Evolutionary conservation across 768 basidiomycete genomes (phyloP).

Genomic region (Ramaria rubella): DNA sequence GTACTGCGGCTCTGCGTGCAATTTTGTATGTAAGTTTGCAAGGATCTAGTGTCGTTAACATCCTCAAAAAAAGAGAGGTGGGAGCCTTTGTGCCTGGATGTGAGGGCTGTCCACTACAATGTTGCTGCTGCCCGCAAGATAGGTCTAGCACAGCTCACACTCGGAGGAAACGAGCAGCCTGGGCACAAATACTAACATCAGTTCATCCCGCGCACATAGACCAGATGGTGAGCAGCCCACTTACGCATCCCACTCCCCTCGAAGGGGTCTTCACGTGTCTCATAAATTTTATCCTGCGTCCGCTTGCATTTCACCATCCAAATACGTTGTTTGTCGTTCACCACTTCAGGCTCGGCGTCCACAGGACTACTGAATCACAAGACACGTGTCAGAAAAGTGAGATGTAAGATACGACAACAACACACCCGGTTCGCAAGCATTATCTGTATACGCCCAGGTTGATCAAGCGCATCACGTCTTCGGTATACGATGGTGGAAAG

Average conservation of each 20-base stretch:
- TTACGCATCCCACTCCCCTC: slow-evolving; percentile 85
- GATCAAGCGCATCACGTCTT: slow-evolving; percentile 54
- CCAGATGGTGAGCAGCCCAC: slow-evolving; percentile 17
- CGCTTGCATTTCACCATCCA: slow-evolving; percentile 73
- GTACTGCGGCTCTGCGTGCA: slow-evolving; percentile 61
- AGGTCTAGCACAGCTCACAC: slow-evolving; percentile 77
- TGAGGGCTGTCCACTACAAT: slow-evolving; percentile 85
- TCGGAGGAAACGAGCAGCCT: slow-evolving; percentile 78
- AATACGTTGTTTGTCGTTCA: slow-evolving; percentile 64
- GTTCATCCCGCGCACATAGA: slow-evolving; percentile 3
- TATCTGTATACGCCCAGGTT: slow-evolving; percentile 91
- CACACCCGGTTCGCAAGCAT: slow-evolving; percentile 68
- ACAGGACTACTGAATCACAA: slow-evolving; percentile 47
- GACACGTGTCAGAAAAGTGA: slow-evolving; percentile 9
- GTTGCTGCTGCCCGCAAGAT: slow-evolving; percentile 77
- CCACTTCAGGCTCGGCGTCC: slow-evolving; percentile 51
- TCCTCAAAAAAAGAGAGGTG: background rate
- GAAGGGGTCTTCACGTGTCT: slow-evolving; percentile 77
- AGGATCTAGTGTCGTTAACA: too few species aligned
- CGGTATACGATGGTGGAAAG: slow-evolving; percentile 51
- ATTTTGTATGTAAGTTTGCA: slow-evolving; percentile 64
- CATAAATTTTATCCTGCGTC: slow-evolving; percentile 53
- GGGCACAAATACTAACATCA: slow-evolving; percentile 1
- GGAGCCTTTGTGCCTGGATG: slow-evolving; percentile 47
- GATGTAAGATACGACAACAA: slow-evolving; percentile 16